Conservation (phyloP, 2,329 filamentous ascomycete species). For the Penicillium sp. region DNA sequence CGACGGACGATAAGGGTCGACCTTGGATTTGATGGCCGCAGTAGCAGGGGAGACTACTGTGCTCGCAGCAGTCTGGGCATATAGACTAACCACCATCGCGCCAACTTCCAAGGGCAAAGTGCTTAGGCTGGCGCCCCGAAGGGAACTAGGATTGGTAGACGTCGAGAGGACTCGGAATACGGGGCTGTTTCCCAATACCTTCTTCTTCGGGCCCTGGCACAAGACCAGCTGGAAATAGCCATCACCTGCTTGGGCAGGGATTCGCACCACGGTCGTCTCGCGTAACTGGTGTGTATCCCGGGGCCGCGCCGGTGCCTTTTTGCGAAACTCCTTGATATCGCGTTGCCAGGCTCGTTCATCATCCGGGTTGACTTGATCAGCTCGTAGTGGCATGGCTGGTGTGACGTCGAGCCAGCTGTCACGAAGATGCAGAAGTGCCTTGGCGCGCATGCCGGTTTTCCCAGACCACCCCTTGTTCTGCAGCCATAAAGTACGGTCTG, state of each 20-base stretch:
- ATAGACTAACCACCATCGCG: constrained; percentile 43
- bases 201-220: constrained; percentile 56
- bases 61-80: constrained; percentile 38
- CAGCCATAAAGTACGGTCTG: constrained; percentile 61
- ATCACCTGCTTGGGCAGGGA: constrained; percentile 61
- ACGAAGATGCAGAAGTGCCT: constrained; percentile 59
- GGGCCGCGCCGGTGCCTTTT: constrained; percentile 50
- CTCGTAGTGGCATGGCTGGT: constrained; percentile 49
- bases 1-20: constrained; percentile 30
- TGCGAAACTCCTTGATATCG: constrained; percentile 63
- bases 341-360: constrained; percentile 67
- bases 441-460: constrained; percentile 65
- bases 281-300: constrained; percentile 54
- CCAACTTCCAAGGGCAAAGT: constrained; percentile 66
- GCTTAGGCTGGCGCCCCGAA: constrained; percentile 62
- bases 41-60: constrained; percentile 26
- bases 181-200: constrained; percentile 62
- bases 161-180: constrained; percentile 68
- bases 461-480: constrained; percentile 67
- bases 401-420: constrained; percentile 67
- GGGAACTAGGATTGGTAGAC: constrained; percentile 58
- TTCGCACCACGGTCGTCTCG: constrained; percentile 63
- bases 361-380: constrained; percentile 51
- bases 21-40: constrained; percentile 24
- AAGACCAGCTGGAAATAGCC: constrained; percentile 68